Evolutionary conservation across 164 flowering plant genomes (phyloP), one percentile per base, ranked within the genome.

Genomic region (Macadamia integrifolia): DNA sequence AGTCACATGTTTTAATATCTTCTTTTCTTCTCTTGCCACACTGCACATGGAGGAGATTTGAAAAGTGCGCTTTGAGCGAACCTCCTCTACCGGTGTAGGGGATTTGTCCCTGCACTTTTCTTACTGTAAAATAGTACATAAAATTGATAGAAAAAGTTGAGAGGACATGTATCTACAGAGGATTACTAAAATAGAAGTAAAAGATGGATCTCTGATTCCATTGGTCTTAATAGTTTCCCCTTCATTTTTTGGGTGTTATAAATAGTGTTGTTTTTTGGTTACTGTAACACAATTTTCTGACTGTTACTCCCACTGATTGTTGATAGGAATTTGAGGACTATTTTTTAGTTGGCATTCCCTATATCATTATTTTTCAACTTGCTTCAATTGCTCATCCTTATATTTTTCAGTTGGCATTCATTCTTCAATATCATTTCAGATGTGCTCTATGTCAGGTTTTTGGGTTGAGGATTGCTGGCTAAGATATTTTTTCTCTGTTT

Each of bases 71-170:
- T 62, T 62, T 35, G 40, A 35, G 40, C 23, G 12, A 10, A 43
- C 42, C 30, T n/a, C 1, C 31, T 6, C 29, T 0, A 11, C 17
- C 0, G 31, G 48, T 5, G 46, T 48, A 28, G 48, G 64, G 31
- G 57, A 49, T 44, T 64, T 32, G 17, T 58, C 63, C 64, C 46
- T 32, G 10, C 48, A 58, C 64, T 69, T 71, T 62, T 63, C 60
- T 67, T 35, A 61, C 58, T 79, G 82, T 79, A 81, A 75, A 79
- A 49, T 73, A 77, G 52, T 53, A 48, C 18, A 66, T 5, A 40
- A 60, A n/a, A 49, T 13, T 48, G n/a, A 29, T 46, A 65, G 71
- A 50, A 60, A 66, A 52, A 35, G 68, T 58, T 56, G 68, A 17
- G 29, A 35, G 49, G n/a, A 66, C 61, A 60, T 53, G n/a, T 18